Evolutionary conservation across 495 filamentous ascomycete species (phyloP).

Genomic region (Jackrogersella minutella): DNA sequence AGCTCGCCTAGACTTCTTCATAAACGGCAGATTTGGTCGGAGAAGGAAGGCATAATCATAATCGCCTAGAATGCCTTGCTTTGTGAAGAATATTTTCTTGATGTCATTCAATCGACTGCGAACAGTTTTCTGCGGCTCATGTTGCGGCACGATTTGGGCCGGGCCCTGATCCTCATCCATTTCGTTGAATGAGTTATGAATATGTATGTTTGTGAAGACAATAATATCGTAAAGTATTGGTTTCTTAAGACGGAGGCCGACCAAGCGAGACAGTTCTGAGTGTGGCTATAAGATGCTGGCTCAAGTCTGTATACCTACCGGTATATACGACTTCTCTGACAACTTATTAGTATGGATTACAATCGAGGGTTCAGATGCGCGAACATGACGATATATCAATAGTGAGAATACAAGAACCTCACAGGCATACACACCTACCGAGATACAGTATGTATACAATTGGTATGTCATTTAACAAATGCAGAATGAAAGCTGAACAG

Average conservation of each 20-base stretch:
- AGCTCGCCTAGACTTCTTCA: slow-evolving; percentile 66
- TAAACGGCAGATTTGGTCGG: slow-evolving; percentile 83
- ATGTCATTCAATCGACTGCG: slow-evolving; percentile 41
- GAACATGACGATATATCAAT: neutral
- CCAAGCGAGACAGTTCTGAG: no score
- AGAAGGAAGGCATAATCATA: slow-evolving; percentile 83
- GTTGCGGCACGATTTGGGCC: slow-evolving; percentile 53
- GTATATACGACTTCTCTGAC: neutral
- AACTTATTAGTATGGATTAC: neutral
- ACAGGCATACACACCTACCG: neutral
- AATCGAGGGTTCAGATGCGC: neutral
- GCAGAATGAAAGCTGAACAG: neutral
- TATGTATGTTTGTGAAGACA: neutral
- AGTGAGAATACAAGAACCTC: neutral
- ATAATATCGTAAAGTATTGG: neutral
- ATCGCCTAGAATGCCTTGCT: slow-evolving; percentile 78
- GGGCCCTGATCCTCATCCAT: slow-evolving; percentile 59
- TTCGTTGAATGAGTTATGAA: slow-evolving; percentile 46
- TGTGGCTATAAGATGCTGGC: neutral
- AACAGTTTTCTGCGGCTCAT: slow-evolving; percentile 44
- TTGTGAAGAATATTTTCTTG: slow-evolving; percentile 56
- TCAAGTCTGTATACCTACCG: neutral
- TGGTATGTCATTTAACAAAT: neutral
- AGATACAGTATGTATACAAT: neutral
- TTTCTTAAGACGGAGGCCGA: no score